A percentile compares a stretch with the other conserved stretches of the same genome.
Conservation (phyloP, 768 basidiomycete genomes). For the Boletales sp. region DNA sequence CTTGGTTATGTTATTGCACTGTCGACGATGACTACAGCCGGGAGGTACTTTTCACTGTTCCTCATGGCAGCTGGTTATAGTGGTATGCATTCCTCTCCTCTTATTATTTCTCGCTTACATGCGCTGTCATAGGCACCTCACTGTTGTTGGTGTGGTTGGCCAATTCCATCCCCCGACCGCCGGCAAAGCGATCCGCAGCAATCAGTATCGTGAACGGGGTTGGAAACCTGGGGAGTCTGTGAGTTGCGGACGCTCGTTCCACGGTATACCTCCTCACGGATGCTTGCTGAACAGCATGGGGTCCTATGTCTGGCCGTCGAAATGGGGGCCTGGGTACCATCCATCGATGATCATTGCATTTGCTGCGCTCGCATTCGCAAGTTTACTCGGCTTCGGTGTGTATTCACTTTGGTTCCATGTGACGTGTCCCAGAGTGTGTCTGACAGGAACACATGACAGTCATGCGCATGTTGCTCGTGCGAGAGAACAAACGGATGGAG, state of each 20-base stretch:
- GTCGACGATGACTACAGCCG: slow-evolving; percentile 48
- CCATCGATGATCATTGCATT: slow-evolving; percentile 56
- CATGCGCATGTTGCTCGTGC: slow-evolving; percentile 40
- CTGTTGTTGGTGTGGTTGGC: slow-evolving; percentile 59
- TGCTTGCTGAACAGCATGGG: slow-evolving; percentile 41
- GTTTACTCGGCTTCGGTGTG: slow-evolving; percentile 35
- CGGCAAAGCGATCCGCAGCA: slow-evolving; percentile 49
- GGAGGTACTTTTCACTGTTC: slow-evolving; percentile 60
- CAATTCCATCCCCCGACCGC: slow-evolving; percentile 57
- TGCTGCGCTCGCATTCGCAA: slow-evolving; percentile 31
- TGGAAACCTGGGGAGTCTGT: slow-evolving; percentile 59
- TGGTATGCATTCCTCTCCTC: slow-evolving; percentile 21
- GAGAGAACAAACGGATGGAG: slow-evolving; percentile 49
- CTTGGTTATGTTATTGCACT: slow-evolving; percentile 59
- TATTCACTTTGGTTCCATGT: neutral
- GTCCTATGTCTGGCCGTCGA: slow-evolving; percentile 58
- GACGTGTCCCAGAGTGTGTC: neutral
- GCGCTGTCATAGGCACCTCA: slow-evolving; percentile 31
- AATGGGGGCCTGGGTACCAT: slow-evolving; percentile 60
- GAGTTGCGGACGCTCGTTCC: slow-evolving; percentile 15
- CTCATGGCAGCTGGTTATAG: slow-evolving; percentile 58
- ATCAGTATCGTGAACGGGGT: slow-evolving; percentile 62
- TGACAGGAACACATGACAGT: slow-evolving; percentile 25
- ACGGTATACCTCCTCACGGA: neutral
- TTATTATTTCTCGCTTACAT: neutral